Evolutionary conservation across 306 rosid genomes (phyloP).

Genomic region (Quercus glauca): DNA sequence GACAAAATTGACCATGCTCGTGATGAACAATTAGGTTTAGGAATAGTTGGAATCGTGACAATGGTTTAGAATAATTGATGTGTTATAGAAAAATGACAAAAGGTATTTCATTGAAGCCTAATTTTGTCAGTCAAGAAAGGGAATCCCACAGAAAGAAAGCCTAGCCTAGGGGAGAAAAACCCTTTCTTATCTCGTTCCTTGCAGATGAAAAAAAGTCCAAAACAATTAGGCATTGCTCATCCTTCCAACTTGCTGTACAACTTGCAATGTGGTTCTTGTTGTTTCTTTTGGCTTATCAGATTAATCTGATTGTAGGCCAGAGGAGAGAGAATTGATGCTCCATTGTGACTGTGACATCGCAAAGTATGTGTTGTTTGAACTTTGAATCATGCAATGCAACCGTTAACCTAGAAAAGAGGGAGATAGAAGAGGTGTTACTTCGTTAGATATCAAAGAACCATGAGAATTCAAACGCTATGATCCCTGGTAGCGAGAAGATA

Average conservation of each 20-base stretch:
- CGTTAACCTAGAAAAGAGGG: not conserved
- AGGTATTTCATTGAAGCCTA: not conserved
- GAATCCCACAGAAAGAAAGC: constrained; percentile 1
- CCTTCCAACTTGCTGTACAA: not conserved
- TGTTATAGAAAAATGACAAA: not conserved
- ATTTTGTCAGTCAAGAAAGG: not conserved
- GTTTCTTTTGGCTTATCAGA: not conserved
- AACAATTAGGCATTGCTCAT: not conserved
- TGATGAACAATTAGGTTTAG: not conserved
- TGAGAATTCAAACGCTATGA: not conserved
- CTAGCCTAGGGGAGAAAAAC: not conserved
- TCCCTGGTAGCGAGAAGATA: not conserved
- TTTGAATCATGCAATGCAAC: not conserved
- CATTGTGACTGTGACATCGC: not conserved
- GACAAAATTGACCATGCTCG: not conserved
- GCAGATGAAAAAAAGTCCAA: not conserved
- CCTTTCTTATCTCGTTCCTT: not conserved
- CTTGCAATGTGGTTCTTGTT: not conserved
- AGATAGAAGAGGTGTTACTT: not conserved
- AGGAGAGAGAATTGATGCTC: not conserved
- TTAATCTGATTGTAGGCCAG: not conserved
- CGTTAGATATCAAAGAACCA: not conserved
- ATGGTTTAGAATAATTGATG: not conserved
- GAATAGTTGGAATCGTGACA: not conserved
- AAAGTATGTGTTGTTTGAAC: not conserved